A percentile compares a stretch with the other conserved stretches of the same genome.
Evolutionary conservation across 495 filamentous ascomycete species (phyloP).

Genomic region (Pseudevernia furfuracea): DNA sequence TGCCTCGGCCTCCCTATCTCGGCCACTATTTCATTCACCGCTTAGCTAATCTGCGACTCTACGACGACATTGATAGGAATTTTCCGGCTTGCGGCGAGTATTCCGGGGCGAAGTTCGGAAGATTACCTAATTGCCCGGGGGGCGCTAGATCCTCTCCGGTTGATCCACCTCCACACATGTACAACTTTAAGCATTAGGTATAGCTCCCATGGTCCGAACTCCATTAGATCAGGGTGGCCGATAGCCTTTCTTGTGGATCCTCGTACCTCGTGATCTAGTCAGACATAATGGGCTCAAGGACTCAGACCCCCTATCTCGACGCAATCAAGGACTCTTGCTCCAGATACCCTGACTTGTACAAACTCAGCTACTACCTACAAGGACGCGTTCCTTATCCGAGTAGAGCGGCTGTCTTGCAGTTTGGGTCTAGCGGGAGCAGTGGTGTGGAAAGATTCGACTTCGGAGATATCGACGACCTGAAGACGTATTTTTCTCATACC

Average conservation of each 20-base stretch:
- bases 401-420: slow-evolving; percentile 6
- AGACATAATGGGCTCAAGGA: slow-evolving; percentile 5
- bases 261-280: background rate
- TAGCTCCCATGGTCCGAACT: too few relatives aligned
- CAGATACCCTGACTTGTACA: slow-evolving; percentile 4
- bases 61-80: background rate
- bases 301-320: slow-evolving; percentile 1
- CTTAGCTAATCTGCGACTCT: slow-evolving; percentile 10
- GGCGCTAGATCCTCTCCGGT: too few relatives aligned
- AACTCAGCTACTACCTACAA: slow-evolving; percentile 1
- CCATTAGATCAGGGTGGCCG: too few relatives aligned
- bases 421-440: background rate
- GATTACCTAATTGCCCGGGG: too few relatives aligned
- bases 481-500: background rate
- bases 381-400: background rate
- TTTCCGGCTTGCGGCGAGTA: slow-evolving; percentile 9
- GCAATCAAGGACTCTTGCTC: slow-evolving; percentile 5
- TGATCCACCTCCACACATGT: too few relatives aligned
- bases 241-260: too few relatives aligned
- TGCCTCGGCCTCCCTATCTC: background rate
- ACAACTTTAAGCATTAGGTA: too few relatives aligned
- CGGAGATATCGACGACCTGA: background rate
- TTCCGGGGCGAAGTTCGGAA: slow-evolving; percentile 7
- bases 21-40: background rate
- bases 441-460: background rate